Evolutionary conservation across 345 rosid genomes (phyloP), one percentile per base, ranked within the genome.

Genomic region (Nasturtium officinale): DNA sequence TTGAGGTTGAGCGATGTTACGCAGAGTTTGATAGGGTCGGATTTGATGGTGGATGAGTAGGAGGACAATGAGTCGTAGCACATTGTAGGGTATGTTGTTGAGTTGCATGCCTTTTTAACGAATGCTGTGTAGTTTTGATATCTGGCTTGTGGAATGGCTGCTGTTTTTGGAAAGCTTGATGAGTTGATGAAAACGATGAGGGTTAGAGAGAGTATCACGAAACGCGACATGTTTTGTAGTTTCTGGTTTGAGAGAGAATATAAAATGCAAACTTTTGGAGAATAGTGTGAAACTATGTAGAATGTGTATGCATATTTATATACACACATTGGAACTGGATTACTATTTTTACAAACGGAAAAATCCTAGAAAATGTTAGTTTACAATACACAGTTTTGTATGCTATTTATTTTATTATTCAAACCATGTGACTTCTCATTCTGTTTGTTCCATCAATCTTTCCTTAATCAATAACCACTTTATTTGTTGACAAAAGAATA

Each of bases 21-120:
- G 81, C 90, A 83, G 23, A 92, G 92, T 54, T 74, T 88, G 64
- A 78, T 45, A 7, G 87, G 83, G 33, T 85, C 67, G 40, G 91
- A 72, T 62, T 87, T 70, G 54, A 92, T 79, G 32, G 75, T 43
- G 25, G 87, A 61, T 20, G 82, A 75, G 66, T 83, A 84, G 2
- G 88, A 35, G 65, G 85, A 79, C 53, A 92, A 87, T 9, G 72
- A 63, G 17, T 30, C 72, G 82, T 83, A 79, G 77, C 98, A 92
- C 16, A 78, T 62, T 7, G 55, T 23, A 5, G 95, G 89, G 61
- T 85, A 90, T 20, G 81, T 72, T 47, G 96, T 79, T 6, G 89
- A 73, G 23, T 68, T 77, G 84, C 98, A 90, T 5, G 87, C 83
- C 3, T 61, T 80, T 59, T 80, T 77, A 0, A 88, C 75, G 82